These are phyloP conservation scores for Tagetes erecta DNA, from an alignment of 129 eudicot genomes.

Conservation along the genomic window DNA sequence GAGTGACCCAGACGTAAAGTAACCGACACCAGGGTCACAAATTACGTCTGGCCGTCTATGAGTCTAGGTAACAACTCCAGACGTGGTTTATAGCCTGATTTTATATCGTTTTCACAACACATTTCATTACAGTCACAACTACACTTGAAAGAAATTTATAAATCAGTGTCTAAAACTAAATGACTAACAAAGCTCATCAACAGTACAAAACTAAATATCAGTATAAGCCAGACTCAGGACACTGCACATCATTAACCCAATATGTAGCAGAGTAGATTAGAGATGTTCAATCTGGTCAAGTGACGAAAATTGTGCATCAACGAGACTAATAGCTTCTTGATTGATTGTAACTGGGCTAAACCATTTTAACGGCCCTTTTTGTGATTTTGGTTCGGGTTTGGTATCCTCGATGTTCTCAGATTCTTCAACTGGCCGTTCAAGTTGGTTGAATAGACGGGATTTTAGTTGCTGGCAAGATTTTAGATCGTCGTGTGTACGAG, in stretches of 20 bases:
- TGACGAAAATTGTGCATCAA: conserved; percentile 56
- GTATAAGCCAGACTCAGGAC: conserved; percentile 5
- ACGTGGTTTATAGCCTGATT: neutral
- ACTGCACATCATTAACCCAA: conserved; percentile 12
- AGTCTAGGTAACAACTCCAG: neutral
- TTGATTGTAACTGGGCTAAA: conserved; percentile 34
- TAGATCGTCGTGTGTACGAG: conserved; percentile 71
- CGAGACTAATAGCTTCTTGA: conserved; percentile 45
- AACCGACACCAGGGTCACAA: no score
- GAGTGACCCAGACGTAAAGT: no score
- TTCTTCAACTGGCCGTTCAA: conserved; percentile 20
- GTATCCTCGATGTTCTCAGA: conserved; percentile 21
- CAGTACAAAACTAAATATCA: conserved; percentile 12
- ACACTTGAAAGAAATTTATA: neutral
- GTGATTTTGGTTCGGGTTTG: conserved; percentile 22
- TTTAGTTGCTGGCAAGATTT: conserved; percentile 54
- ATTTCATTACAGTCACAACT: neutral
- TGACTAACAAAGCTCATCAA: neutral
- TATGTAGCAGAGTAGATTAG: neutral
- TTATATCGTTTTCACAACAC: neutral
- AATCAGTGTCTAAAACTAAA: conserved; percentile 3
- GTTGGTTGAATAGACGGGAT: conserved; percentile 39
- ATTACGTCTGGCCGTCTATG: neutral
- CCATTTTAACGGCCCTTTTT: conserved; percentile 45
- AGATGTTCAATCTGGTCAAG: conserved; percentile 62